Base-by-base conservation (phyloP, 169 alveolate genomes). In the Plasmodium billcollinsi region DNA sequence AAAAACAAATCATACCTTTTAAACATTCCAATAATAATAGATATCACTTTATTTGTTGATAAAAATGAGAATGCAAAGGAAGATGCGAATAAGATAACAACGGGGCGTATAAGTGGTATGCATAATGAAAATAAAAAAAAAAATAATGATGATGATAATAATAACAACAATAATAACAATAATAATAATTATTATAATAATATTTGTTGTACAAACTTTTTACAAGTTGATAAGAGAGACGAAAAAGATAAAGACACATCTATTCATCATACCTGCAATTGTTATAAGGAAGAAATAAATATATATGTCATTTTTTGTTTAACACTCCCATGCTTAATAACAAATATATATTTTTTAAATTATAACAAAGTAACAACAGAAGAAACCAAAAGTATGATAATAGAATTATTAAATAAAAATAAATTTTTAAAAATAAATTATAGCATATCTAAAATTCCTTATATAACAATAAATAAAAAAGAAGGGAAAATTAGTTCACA, bases 21-120 rank as follows among this genome's bases (percentile, higher is more conserved):
- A 20, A 80, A 80, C 73, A 67, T 67, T 49, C 90, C 90, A 3
- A 80, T 67, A 3, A 65, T 80, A 21, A 50, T 69, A 47, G 90
- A 80, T 26, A 15, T 80, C 24, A 33, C 69, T 0, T 43, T 76
- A 6, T 54, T 20, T n/a, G 69, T 66, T 50, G 43, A 33, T 8
- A 70, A 39, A 49, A 59, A 24, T 26, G 18, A 6, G 8, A 39
- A 20, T 6, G 63, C 1, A n/a, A 49, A 49, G 45, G 20, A 49
- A 2, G 5, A 21, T 2, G 43, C n/a, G 20, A 7, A n/a, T 4
- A 6, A 3, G 21, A 67, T 39, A 49, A 59, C 0, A 5, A 67
- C 15, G 18, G 18, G 2, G 24, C 39, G n/a, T 1, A 43, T 4
- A n/a, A 49, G 24, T 45, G n/a, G 5, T 2, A 14, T 9, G 8